Base-by-base conservation (phyloP, 192 early-diverging fungal species). In the Coemansia sp. region DNA sequence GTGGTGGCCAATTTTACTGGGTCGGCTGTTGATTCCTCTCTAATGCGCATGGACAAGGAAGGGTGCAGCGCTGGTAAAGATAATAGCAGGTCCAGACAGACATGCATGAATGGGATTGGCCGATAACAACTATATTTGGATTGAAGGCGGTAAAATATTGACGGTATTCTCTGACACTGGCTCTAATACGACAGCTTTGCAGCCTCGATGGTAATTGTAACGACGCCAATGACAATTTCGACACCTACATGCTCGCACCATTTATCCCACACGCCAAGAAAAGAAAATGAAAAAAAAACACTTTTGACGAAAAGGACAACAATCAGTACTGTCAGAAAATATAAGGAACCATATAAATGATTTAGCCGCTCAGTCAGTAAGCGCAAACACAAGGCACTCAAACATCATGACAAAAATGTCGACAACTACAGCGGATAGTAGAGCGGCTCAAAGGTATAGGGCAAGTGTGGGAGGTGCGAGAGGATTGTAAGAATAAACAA, bases 141-240 rank as follows among this genome's bases (percentile, higher is more conserved):
- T n/a, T n/a, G n/a, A n/a, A n/a, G n/a, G n/a, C n/a, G n/a, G n/a
- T n/a, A n/a, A n/a, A n/a, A n/a, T n/a, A n/a, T n/a, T n/a, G n/a
- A n/a, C n/a, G n/a, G n/a, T n/a, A n/a, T n/a, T n/a, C n/a, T n/a
- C n/a, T n/a, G n/a, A n/a, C n/a, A n/a, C n/a, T n/a, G n/a, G n/a
- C n/a, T 32, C 41, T 40, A 70, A 30, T 63, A 38, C 10, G 71
- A 66, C 5, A 75, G 60, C 52, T 77, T 77, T 56, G 73, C 66
- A 4, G 83, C 77, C 58, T 90, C 88, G 53, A 90, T 64, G 15
- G 78, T 80, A 21, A 86, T 90, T 5, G 88, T 90, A 10, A 88
- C 81, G 17, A 86, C 77, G 13, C 84, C 88, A 51, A 90, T 83
- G 9, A 87, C 56, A 54, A 90, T 90, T 53, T 88, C 86, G 56